These are phyloP conservation scores for Solanum dulcamara DNA, from an alignment of 257 asterid genomes.

Conservation along the genomic window DNA sequence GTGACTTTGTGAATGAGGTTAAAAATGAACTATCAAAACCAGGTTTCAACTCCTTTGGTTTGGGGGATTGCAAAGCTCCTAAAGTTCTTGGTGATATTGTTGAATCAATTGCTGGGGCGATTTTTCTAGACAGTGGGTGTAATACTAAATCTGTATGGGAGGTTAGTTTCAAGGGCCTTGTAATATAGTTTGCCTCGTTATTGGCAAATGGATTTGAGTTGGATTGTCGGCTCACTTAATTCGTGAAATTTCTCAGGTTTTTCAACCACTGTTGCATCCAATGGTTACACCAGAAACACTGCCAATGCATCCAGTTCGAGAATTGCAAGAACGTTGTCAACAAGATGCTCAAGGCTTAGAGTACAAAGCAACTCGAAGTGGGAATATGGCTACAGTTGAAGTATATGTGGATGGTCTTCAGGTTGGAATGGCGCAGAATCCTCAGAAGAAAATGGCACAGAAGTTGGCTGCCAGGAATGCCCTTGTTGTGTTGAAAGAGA, in stretches of 20 bases:
- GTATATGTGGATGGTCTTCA: slow-evolving; percentile 82
- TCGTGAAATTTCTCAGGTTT: slow-evolving; percentile 38
- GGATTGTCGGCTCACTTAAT: neutral
- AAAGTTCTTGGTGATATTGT: slow-evolving; percentile 97
- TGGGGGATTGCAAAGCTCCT: slow-evolving; percentile 99
- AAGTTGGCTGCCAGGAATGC: slow-evolving; percentile 97
- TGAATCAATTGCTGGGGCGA: slow-evolving; percentile 99
- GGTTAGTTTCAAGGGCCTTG: slow-evolving; percentile 30
- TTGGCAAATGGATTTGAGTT: neutral
- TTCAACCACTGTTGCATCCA: slow-evolving; percentile 83
- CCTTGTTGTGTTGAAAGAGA: slow-evolving; percentile 74
- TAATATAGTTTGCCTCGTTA: neutral
- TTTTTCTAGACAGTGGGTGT: slow-evolving; percentile 81
- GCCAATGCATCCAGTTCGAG: slow-evolving; percentile 98
- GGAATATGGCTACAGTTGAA: slow-evolving; percentile 86
- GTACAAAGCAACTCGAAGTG: slow-evolving; percentile 75
- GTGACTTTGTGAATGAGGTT: slow-evolving; percentile 86
- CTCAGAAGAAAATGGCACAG: slow-evolving; percentile 99
- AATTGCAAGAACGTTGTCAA: slow-evolving; percentile 96
- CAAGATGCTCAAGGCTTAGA: slow-evolving; percentile 96
- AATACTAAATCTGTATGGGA: slow-evolving; percentile 79
- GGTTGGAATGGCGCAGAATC: slow-evolving; percentile 78
- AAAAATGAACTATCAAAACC: slow-evolving; percentile 61
- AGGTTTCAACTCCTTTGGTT: slow-evolving; percentile 88
- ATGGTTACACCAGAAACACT: slow-evolving; percentile 99